Evolutionary conservation across 2,329 filamentous ascomycete genomes (phyloP).

Genomic region (Plectosphaerella cucumerina): DNA sequence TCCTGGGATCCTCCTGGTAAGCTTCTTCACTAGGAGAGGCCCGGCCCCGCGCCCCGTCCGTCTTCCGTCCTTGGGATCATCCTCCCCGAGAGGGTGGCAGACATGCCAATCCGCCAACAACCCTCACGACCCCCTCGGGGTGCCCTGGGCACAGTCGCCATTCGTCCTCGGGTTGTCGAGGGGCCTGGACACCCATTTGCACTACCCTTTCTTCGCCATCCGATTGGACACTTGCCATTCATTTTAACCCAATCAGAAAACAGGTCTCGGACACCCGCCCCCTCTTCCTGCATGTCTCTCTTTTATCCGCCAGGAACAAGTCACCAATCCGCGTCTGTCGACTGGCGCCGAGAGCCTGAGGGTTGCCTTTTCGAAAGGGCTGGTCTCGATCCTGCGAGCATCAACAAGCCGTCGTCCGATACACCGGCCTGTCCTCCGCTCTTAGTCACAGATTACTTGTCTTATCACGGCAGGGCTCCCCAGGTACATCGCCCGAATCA

Average conservation of each 20-base stretch:
- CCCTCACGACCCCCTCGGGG: neutral
- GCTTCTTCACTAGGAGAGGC: conserved; percentile 1
- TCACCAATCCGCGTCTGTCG: neutral
- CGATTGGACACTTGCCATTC: neutral
- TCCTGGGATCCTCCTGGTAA: neutral
- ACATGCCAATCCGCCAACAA: neutral
- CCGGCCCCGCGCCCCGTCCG: neutral
- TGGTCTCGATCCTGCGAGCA: too few relatives aligned
- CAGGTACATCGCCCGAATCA: too few relatives aligned
- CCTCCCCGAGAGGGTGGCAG: neutral
- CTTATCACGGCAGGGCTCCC: too few relatives aligned
- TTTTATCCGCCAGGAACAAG: neutral
- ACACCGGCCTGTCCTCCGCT: too few relatives aligned
- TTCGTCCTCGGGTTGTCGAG: neutral
- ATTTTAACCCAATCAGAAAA: neutral
- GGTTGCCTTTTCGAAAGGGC: too few relatives aligned
- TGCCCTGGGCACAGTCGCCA: neutral
- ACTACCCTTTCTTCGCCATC: neutral
- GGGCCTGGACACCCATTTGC: neutral
- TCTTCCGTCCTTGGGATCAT: neutral
- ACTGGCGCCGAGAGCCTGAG: neutral
- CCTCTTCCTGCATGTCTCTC: neutral
- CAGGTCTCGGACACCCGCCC: neutral
- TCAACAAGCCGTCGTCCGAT: too few relatives aligned
- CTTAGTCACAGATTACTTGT: too few relatives aligned